phyloP scores from a whole-genome alignment of 75 land plant species.

The Pinus albicaulis region DNA sequence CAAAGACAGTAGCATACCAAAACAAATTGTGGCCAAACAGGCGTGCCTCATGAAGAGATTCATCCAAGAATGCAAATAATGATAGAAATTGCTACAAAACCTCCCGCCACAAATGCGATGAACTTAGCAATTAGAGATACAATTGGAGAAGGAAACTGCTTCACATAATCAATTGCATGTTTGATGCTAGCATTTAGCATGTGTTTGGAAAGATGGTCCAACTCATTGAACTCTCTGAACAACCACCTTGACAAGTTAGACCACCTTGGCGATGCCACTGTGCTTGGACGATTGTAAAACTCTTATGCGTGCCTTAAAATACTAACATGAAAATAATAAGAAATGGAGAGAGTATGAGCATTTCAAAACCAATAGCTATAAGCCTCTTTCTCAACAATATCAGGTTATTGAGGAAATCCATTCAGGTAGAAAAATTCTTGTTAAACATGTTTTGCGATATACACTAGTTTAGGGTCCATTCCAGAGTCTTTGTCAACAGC shows the following conservation, averaged over 20 bases:
- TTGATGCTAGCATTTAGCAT: constrained; percentile 74
- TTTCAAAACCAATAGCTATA: too few relatives aligned
- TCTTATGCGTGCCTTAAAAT: constrained; percentile 98
- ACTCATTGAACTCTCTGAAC: constrained; percentile 96
- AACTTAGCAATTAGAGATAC: too few relatives aligned
- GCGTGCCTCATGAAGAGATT: constrained; percentile 96
- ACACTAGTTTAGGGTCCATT: too few relatives aligned
- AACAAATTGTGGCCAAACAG: constrained; percentile 88
- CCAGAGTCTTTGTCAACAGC: too few relatives aligned
- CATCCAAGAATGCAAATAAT: constrained; percentile 87
- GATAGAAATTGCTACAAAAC: constrained; percentile 19
- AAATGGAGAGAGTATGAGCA: too few relatives aligned
- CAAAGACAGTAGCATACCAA: constrained; percentile 95
- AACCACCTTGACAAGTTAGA: constrained; percentile 98
- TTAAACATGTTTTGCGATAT: too few relatives aligned
- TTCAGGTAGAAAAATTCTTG: too few relatives aligned
- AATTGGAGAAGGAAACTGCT: constrained; percentile 86
- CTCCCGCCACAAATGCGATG: too few relatives aligned
- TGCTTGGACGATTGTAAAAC: constrained; percentile 89
- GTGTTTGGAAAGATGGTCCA: constrained; percentile 91
- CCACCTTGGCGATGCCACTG: constrained; percentile 93
- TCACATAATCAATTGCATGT: constrained; percentile 85
- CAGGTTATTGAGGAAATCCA: too few relatives aligned
- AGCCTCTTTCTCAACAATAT: too few relatives aligned
- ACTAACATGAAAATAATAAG: too few relatives aligned